Conservation (phyloP, 495 filamentous ascomycete genomes). For the Parathielavia hyrcaniae region DNA sequence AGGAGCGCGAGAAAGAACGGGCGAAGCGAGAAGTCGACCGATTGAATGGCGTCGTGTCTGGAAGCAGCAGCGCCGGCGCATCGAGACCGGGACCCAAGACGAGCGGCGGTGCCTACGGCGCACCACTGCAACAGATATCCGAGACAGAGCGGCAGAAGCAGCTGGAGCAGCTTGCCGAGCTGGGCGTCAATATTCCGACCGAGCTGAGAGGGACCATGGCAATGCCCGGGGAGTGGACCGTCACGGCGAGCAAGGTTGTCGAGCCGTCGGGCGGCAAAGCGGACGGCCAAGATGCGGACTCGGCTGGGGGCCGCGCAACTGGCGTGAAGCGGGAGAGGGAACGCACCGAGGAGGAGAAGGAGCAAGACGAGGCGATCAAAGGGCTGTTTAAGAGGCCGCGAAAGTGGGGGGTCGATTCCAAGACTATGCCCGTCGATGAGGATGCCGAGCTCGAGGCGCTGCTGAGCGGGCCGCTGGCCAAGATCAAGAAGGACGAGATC, state of each 20-base stretch:
- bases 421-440: slow-evolving; percentile 58
- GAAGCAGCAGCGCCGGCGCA: slow-evolving; percentile 27
- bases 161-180: slow-evolving; percentile 74
- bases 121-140: slow-evolving; percentile 37
- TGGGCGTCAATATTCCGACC: slow-evolving; percentile 82
- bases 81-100: slow-evolving; percentile 2
- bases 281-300: slow-evolving; percentile 23
- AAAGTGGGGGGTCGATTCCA: slow-evolving; percentile 69
- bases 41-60: slow-evolving; percentile 67
- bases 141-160: slow-evolving; percentile 73
- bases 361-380: slow-evolving; percentile 55
- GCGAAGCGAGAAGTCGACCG: slow-evolving; percentile 83
- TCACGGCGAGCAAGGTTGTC: slow-evolving; percentile 51
- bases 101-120: slow-evolving; percentile 15
- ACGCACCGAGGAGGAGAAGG: slow-evolving; percentile 56
- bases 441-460: slow-evolving; percentile 66
- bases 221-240: slow-evolving; percentile 86
- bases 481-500: slow-evolving; percentile 31
- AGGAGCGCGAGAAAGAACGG: slow-evolving; percentile 68
- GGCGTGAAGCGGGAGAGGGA: slow-evolving; percentile 69
- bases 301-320: slow-evolving; percentile 40
- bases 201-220: slow-evolving; percentile 74
- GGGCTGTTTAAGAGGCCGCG: slow-evolving; percentile 50
- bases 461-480: slow-evolving; percentile 45
- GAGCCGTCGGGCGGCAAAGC: slow-evolving; percentile 24